Base-by-base conservation (phyloP, 805 yeast genomes). In the Cyberlindnera japonica region DNA sequence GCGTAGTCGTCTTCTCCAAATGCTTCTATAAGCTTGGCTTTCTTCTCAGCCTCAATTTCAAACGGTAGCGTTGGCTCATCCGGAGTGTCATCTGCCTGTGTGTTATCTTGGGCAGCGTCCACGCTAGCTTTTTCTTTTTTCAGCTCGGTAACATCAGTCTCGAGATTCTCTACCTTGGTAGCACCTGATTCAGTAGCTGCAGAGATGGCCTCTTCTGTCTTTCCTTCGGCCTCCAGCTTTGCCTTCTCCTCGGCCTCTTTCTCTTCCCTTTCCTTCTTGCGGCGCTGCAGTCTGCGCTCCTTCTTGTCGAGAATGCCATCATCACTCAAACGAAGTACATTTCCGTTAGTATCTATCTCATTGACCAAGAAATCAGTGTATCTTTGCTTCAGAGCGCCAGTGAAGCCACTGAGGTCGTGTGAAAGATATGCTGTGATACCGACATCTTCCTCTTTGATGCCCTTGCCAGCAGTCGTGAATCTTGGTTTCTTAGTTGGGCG, bases 301-400 rank as follows among this genome's bases (percentile, higher is more conserved):
- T 70, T 72, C 63, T 64, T 71, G 39, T 69, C 61, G 35, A 71
- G 68, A 32, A 83, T 66, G 5, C 97, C 96, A 39, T 78, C 75
- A 54, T 90, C 96, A 9, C 65, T 59, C 46, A 93, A 68, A 59
- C 81, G 90, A 11, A 90, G 74, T 2, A 89, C 95, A 2, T 75
- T 63, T 1, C 86, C 95, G 17, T 75, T 64, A 22, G 64, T 51
- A 45, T 72, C 83, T 41, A 93, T 83, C 62, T 93, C 99, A 62
- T 89, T 87, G 33, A 93, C 99, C 57, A 87, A 72, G 59, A 93
- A 93, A 59, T 93, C 99, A 11, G 95, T 82, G 63, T 89, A 90
- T 46, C 96, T 70, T 57, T 86, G 95, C 61, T 93, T 93, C 53
- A 93, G 69, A 12, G 74, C 71, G 3, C 98, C 99, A 14, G 61